These are phyloP conservation scores for Penicillium sp. DNA, from an alignment of 2,329 filamentous ascomycete species.

Conservation along the genomic window DNA sequence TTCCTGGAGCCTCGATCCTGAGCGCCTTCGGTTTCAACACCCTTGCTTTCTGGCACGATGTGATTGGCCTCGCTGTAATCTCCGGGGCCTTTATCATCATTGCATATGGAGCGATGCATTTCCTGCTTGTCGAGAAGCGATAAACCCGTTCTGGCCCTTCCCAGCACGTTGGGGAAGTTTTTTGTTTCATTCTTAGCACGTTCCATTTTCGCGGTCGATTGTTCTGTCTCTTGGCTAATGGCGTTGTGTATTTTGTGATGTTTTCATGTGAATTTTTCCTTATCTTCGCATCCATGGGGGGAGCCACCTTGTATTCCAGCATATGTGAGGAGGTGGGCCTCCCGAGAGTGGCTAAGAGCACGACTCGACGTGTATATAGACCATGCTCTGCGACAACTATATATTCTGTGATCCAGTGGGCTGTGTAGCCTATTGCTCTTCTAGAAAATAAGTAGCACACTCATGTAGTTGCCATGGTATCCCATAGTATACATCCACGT, in stretches of 20 bases:
- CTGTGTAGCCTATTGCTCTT: background rate
- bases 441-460: background rate
- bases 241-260: background rate
- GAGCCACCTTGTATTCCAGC: background rate
- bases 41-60: constrained; percentile 79
- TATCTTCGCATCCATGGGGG: background rate
- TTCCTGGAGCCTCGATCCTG: constrained; percentile 90
- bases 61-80: constrained; percentile 78
- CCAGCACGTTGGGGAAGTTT: background rate
- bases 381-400: constrained; percentile 1
- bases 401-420: background rate
- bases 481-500: background rate
- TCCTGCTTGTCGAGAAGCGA: constrained; percentile 86
- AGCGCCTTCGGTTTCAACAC: constrained; percentile 95
- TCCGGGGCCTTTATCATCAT: constrained; percentile 80
- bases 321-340: background rate
- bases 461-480: background rate
- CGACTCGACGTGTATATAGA: constrained; percentile 17
- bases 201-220: background rate
- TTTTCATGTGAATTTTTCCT: background rate
- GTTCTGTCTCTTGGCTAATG: background rate
- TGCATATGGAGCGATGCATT: constrained; percentile 90
- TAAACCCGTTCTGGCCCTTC: constrained; percentile 42
- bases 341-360: background rate
- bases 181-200: background rate